Evolutionary conservation across 805 yeast species (phyloP), one percentile per base, ranked within the genome.

Genomic region (Candida montana): DNA sequence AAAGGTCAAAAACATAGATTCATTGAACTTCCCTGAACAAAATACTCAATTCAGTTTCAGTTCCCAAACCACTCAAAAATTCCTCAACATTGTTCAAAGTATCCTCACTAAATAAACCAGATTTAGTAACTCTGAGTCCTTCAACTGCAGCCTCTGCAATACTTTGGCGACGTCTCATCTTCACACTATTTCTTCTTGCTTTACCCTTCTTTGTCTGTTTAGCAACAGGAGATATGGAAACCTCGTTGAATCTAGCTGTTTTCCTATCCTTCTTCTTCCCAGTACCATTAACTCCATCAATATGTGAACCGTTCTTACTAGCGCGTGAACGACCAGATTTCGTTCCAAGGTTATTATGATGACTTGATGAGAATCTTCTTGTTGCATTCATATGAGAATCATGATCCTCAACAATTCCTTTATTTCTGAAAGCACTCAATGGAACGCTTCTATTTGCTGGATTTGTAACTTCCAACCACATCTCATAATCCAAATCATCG

Each of bases 401-500:
- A 27, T 59, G 65, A 33, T 57, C 50, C 28, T 57, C 49, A 23
- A 61, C 56, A 10, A 76, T 62, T 11, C 84, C 83, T 55, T 88
- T 83, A 63, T 88, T 90, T 56, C 98, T 70, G 61, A 91, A 91
- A 1, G 97, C 97, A 2, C 95, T 85, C 31, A 90, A 64, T 4
- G 97, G 97, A 8, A 88, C 80, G 41, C 71, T 71, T 57, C 73
- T 75, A 56, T 63, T 62, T 59, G 62, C 65, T 44, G 62, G 65
- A 44, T 59, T 38, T 39, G 64, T 50, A 35, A 59, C 47, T 53
- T 65, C 58, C 39, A 62, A 40, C 47, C 65, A 54, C 12, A 54
- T 53, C 35, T 61, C 56, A 55, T 69, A 65, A 57, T 71, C 58
- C 21, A 52, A 45, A 10, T 40, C 33, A 17, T 65, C 73, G 39